Evolutionary conservation across 2,329 filamentous ascomycete genomes (phyloP), one percentile per base, ranked within the genome.

Genomic region (Madurella mycetomatis): DNA sequence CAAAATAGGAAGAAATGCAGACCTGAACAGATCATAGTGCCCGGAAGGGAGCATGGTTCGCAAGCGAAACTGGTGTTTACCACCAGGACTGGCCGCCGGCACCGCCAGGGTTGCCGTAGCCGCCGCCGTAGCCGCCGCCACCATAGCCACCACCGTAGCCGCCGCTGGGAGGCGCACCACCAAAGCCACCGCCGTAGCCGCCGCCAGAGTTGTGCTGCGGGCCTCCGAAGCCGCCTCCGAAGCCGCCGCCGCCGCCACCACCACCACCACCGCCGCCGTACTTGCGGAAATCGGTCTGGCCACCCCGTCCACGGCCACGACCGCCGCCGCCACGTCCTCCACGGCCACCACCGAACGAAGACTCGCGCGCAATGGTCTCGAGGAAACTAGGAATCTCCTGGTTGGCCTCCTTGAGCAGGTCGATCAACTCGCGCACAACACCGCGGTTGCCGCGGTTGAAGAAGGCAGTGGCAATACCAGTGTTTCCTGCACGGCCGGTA

Each of bases 361-460:
- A 88, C 76, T 99, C 94, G 60, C 94, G 91, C 66, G 94, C 92
- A 74, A 99, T 96, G 69, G 88, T 95, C 82, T 99, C 94, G 57
- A 99, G 82, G 84, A 97, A 99, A 46, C 81, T 71, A 32, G 94
- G 94, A 60, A 97, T 84, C 69, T 99, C 94, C 74, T 99, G 94
- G 78, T 99, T 95, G 63, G 94, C 94, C 74, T 99, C 94, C 81
- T 97, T 97, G 64, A 99, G 83, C 30, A 99, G 85, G n/a, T 99
- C 94, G 65, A 99, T 83, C 58, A 99, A 85, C 66, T 97, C 94
- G 64, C 94, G 88, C 61, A 97, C 94, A 64, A 99, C 90, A 76
- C 94, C 94, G 67, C 94, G 90, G 82, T 99, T 99, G 69, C 92
- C 92, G 70, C 94, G 92, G 84, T 99, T 99, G 87, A 99, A 97